These are phyloP conservation scores for Nephelium lappaceum DNA, from an alignment of 345 rosid genomes.

Conservation along the genomic window DNA sequence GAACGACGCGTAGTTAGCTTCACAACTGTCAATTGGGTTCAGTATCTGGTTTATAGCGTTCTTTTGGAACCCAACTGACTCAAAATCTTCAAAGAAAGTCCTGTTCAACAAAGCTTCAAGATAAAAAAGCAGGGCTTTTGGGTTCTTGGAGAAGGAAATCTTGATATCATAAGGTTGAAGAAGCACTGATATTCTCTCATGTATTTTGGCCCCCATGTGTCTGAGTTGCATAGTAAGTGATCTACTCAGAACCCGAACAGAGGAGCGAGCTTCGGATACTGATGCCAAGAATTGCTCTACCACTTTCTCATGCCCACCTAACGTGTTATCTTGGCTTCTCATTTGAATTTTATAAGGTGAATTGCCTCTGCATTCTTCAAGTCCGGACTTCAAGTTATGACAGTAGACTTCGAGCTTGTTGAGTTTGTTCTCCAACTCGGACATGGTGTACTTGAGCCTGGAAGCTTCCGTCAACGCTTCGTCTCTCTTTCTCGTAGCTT, in stretches of 20 bases:
- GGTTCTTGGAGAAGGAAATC: conserved; percentile 60
- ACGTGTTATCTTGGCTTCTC: conserved; percentile 31
- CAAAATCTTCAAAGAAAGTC: conserved; percentile 90
- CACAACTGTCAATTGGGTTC: conserved; percentile 79
- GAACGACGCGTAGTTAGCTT: conserved; percentile 62
- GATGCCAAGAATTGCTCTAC: conserved; percentile 64
- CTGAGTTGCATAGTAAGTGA: conserved; percentile 64
- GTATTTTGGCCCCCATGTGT: conserved; percentile 61
- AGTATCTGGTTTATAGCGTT: conserved; percentile 54
- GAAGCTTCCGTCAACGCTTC: conserved; percentile 83
- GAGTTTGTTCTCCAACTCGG: conserved; percentile 95
- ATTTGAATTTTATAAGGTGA: conserved; percentile 30
- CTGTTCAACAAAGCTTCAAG: conserved; percentile 73
- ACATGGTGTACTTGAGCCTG: conserved; percentile 73
- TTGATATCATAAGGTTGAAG: conserved; percentile 74
- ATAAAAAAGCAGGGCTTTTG: conserved; percentile 54
- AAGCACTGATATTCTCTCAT: conserved; percentile 61
- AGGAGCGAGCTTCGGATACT: conserved; percentile 73
- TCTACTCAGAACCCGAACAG: conserved; percentile 62
- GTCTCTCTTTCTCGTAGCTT: conserved; percentile 80
- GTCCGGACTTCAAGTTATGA: conserved; percentile 71
- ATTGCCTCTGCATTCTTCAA: conserved; percentile 61
- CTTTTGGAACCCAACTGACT: conserved; percentile 69
- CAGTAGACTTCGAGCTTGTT: conserved; percentile 83
- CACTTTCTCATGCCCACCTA: conserved; percentile 45